Conservation (phyloP, 2,329 filamentous ascomycete species). For the Boeremia lycopersici region DNA sequence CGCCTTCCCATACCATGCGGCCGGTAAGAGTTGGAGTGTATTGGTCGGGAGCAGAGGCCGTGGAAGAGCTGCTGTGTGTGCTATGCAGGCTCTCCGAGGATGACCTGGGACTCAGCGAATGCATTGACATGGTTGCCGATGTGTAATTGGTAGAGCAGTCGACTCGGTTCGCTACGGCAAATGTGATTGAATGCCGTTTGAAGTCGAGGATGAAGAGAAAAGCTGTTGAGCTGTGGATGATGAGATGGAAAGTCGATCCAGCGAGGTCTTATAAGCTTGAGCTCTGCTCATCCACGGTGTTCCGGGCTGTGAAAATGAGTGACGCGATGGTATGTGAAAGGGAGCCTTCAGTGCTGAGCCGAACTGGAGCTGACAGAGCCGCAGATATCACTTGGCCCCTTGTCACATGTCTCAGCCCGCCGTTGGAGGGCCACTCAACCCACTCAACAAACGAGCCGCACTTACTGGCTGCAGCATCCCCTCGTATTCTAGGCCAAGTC, state of each 20-base stretch:
- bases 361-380: slow-evolving; percentile 38
- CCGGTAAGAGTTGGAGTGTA: slow-evolving; percentile 37
- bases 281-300: neutral
- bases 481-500: slow-evolving; percentile 28
- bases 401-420: slow-evolving; percentile 19
- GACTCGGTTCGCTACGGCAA: neutral
- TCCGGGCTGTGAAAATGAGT: slow-evolving; percentile 1
- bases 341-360: slow-evolving; percentile 8
- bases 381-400: slow-evolving; percentile 29
- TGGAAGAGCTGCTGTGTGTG: slow-evolving; percentile 36
- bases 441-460: slow-evolving; percentile 17
- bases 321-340: slow-evolving; percentile 3
- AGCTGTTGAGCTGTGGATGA: neutral
- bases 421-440: slow-evolving; percentile 9
- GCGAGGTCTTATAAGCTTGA: slow-evolving; percentile 5
- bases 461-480: slow-evolving; percentile 23
- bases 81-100: slow-evolving; percentile 43
- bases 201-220: neutral
- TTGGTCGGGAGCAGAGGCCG: slow-evolving; percentile 35
- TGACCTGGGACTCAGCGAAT: slow-evolving; percentile 34
- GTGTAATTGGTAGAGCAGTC: neutral
- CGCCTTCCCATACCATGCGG: slow-evolving; percentile 43
- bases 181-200: neutral
- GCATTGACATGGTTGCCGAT: slow-evolving; percentile 30
- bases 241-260: neutral